These are phyloP conservation scores for Hypomontagnella monticulosa DNA, from an alignment of 495 filamentous ascomycete species.

Conservation along the genomic window DNA sequence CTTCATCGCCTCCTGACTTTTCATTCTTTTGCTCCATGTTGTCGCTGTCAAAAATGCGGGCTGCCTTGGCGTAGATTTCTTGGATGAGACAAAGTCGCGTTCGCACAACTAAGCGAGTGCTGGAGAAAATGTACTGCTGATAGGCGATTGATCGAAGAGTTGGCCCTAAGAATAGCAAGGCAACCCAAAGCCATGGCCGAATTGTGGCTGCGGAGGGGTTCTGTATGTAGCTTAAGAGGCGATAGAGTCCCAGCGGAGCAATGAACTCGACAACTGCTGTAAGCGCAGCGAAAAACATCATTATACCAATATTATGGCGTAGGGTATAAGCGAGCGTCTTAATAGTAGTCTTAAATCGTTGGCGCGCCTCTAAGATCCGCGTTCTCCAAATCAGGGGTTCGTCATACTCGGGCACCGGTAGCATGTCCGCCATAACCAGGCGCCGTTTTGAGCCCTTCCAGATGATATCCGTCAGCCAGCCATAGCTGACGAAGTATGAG, in stretches of 20 bases:
- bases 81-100: neutral
- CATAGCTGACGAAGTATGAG: slow-evolving; percentile 51
- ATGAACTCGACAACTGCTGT: slow-evolving; percentile 3
- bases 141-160: slow-evolving; percentile 1
- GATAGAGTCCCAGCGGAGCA: neutral
- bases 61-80: neutral
- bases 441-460: slow-evolving; percentile 42
- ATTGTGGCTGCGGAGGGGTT: neutral
- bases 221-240: slow-evolving; percentile 3
- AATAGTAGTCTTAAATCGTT: neutral
- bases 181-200: slow-evolving; percentile 1
- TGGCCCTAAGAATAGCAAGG: slow-evolving; percentile 4
- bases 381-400: slow-evolving; percentile 41
- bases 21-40: neutral
- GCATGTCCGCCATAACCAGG: slow-evolving; percentile 49
- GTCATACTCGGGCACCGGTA: slow-evolving; percentile 48
- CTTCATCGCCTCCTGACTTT: neutral
- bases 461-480: slow-evolving; percentile 51
- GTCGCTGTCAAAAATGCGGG: neutral
- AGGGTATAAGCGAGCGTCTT: neutral
- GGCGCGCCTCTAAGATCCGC: slow-evolving; percentile 43
- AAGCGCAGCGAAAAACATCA: neutral
- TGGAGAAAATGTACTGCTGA: slow-evolving; percentile 2
- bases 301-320: slow-evolving; percentile 1
- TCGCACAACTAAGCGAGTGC: slow-evolving; percentile 1